phyloP scores from a whole-genome alignment of 1,284 basidiomycete species.

The Psilocybe mexicana region DNA sequence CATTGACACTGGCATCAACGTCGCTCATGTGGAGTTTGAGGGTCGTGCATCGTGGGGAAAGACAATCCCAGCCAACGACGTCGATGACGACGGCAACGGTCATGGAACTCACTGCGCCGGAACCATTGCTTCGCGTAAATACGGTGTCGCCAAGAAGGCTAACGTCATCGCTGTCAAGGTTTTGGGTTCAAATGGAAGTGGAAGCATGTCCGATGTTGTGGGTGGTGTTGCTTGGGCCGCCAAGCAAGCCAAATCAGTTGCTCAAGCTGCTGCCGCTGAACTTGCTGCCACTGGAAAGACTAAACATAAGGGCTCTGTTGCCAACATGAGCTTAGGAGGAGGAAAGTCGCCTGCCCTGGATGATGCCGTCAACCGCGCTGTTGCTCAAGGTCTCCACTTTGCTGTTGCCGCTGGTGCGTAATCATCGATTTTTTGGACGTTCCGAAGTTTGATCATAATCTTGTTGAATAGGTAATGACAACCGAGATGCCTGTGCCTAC shows the following conservation, averaged over 20 bases:
- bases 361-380: constrained; percentile 83
- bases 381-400: constrained; percentile 87
- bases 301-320: constrained; percentile 91
- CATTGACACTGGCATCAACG: constrained; percentile 88
- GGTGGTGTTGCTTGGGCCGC: constrained; percentile 88
- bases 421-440: not conserved
- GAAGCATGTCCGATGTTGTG: constrained; percentile 95
- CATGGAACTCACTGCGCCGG: constrained; percentile 85
- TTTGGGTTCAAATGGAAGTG: constrained; percentile 89
- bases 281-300: constrained; percentile 65
- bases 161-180: constrained; percentile 97
- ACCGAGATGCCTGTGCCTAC: constrained; percentile 77
- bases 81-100: constrained; percentile 75
- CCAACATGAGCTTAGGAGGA: constrained; percentile 98
- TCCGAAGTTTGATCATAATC: not conserved
- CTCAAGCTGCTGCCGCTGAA: constrained; percentile 62
- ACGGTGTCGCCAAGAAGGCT: constrained; percentile 95
- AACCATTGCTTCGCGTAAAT: constrained; percentile 76
- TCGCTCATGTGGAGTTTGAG: constrained; percentile 85
- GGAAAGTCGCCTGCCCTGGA: constrained; percentile 92
- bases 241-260: constrained; percentile 57
- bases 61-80: constrained; percentile 79
- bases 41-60: constrained; percentile 84
- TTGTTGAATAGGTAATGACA: constrained; percentile 50
- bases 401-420: constrained; percentile 88